A percentile compares a stretch with the other conserved stretches of the same genome.
Evolutionary conservation across 1,139 yeast genomes (phyloP).

Genomic region (Blastobotrys ciferrii): DNA sequence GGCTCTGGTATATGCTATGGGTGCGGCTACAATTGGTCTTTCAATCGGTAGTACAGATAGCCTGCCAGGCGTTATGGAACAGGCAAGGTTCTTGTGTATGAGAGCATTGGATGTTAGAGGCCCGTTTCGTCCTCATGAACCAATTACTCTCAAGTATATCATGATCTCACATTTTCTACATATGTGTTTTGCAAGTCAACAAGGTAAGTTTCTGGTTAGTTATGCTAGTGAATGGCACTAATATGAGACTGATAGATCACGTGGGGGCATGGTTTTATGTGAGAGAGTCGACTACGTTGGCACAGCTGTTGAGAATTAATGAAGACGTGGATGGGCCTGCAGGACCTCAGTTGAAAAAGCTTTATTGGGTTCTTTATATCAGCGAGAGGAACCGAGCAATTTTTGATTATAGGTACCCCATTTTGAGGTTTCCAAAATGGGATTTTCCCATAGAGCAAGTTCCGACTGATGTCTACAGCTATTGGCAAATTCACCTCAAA

Average conservation of each 20-base stretch:
- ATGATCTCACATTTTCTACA: not conserved
- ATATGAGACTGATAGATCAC: no score
- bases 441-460: not conserved
- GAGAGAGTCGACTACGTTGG: not conserved
- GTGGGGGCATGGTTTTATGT: not conserved
- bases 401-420: not conserved
- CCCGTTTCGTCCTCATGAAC: not conserved
- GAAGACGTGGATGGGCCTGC: not conserved
- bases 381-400: not conserved
- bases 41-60: not conserved
- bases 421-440: not conserved
- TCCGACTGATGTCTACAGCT: not conserved
- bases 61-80: not conserved
- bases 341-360: not conserved
- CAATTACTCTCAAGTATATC: not conserved
- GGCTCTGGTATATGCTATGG: not conserved
- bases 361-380: not conserved
- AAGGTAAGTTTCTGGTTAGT: no score
- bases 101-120: not conserved
- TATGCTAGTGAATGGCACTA: no score
- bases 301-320: not conserved
- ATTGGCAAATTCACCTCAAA: not conserved
- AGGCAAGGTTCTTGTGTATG: not conserved
- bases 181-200: not conserved
- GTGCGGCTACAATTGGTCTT: not conserved